Conservation (phyloP, 2,329 filamentous ascomycete species). For the Cryphonectria radicalis region DNA sequence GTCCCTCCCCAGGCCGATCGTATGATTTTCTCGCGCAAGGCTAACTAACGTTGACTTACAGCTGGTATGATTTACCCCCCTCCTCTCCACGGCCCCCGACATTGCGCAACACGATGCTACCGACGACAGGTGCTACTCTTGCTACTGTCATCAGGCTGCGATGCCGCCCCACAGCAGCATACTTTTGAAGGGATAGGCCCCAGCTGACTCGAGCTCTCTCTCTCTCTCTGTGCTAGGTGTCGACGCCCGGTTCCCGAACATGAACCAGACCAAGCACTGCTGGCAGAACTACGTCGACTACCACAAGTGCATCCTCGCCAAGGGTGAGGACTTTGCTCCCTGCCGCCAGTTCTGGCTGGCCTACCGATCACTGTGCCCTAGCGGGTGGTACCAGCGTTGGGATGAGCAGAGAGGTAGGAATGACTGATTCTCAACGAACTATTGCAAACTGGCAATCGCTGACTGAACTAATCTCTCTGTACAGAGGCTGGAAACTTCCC, state of each 20-base stretch:
- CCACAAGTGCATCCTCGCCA: constrained; percentile 98
- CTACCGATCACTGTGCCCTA: constrained; percentile 97
- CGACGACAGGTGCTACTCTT: constrained; percentile 5
- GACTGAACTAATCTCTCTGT: constrained; percentile 7
- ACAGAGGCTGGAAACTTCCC: constrained; percentile 72
- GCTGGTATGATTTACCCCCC: constrained; percentile 34
- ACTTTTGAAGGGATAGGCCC: constrained; percentile 36
- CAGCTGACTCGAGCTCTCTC: constrained; percentile 31
- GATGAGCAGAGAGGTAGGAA: constrained; percentile 82
- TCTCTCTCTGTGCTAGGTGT: constrained; percentile 67
- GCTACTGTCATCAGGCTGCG: background rate
- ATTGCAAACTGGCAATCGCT: background rate
- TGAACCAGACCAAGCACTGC: constrained; percentile 99
- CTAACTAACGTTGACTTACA: constrained; percentile 37
- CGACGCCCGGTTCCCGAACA: constrained; percentile 98
- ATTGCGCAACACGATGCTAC: constrained; percentile 11
- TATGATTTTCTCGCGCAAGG: constrained; percentile 32
- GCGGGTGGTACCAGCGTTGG: constrained; percentile 91
- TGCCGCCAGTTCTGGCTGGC: constrained; percentile 97
- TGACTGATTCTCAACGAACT: background rate
- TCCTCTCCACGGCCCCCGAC: constrained; percentile 8
- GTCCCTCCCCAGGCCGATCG: constrained; percentile 30
- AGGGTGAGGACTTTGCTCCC: constrained; percentile 97
- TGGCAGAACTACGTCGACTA: constrained; percentile 99
- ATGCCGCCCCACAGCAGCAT: constrained; percentile 3